phyloP scores from a whole-genome alignment of 805 yeast species.

The Wickerhamomyces bovis region DNA sequence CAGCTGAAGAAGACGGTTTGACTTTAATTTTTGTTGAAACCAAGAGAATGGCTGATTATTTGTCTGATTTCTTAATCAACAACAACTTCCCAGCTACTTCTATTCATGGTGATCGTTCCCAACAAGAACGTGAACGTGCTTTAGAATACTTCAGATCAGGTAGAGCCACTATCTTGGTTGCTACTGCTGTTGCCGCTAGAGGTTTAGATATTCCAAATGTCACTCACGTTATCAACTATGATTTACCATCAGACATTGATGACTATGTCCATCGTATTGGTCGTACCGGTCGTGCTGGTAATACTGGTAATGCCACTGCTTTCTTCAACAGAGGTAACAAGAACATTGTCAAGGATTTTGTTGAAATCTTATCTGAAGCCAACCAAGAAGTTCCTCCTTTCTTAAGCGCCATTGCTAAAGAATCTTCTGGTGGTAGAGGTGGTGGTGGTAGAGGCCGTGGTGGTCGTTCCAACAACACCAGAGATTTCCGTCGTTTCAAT shows the following conservation, averaged over 20 bases:
- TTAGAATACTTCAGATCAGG: conserved; percentile 91
- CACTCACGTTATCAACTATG: conserved; percentile 95
- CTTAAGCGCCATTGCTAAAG: conserved; percentile 75
- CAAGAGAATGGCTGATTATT: conserved; percentile 95
- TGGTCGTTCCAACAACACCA: conserved; percentile 35
- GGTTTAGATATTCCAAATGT: conserved; percentile 99
- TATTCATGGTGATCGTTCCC: conserved; percentile 98
- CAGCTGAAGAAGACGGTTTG: conserved; percentile 75
- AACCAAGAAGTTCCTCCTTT: conserved; percentile 96
- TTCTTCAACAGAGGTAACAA: conserved; percentile 95
- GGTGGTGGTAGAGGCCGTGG: conserved; percentile 38
- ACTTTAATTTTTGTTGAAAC: conserved; percentile 96
- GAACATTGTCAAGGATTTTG: conserved; percentile 80
- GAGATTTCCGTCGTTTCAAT: conserved; percentile 46
- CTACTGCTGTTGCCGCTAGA: conserved; percentile 99
- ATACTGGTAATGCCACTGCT: conserved; percentile 96
- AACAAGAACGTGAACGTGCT: conserved; percentile 96
- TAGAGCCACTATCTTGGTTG: conserved; percentile 88
- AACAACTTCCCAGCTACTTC: conserved; percentile 96
- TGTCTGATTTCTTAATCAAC: conserved; percentile 84
- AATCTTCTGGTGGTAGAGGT: conserved; percentile 52
- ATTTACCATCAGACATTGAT: conserved; percentile 93
- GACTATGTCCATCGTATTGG: conserved; percentile 99
- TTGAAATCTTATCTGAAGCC: conserved; percentile 87
- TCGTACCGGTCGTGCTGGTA: conserved; percentile 99